These are phyloP conservation scores for Plasmodium gonderi DNA, from an alignment of 169 alveolate genomes.

Conservation along the genomic window DNA sequence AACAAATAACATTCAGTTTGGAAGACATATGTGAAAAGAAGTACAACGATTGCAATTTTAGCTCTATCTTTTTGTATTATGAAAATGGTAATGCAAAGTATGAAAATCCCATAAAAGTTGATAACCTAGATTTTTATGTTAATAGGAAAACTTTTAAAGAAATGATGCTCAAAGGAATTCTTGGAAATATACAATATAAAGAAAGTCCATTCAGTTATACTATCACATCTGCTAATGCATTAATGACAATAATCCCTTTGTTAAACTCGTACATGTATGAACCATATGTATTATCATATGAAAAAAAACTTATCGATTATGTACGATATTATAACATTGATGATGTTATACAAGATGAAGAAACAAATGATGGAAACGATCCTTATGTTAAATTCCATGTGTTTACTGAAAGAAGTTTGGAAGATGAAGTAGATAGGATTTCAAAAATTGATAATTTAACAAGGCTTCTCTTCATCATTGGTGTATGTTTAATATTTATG, in stretches of 20 bases:
- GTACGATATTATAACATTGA: slow-evolving; percentile 42
- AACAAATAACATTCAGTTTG: slow-evolving; percentile 2
- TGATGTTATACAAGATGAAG: slow-evolving; percentile 11
- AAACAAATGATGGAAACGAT: slow-evolving; percentile 18
- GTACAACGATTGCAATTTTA: slow-evolving; percentile 5
- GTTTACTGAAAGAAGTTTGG: slow-evolving; percentile 46
- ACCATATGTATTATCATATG: slow-evolving; percentile 58
- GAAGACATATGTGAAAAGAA: slow-evolving; percentile 47
- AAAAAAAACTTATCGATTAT: slow-evolving; percentile 44
- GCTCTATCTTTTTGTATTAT: slow-evolving; percentile 41
- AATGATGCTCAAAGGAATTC: slow-evolving; percentile 25
- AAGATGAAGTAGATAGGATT: slow-evolving; percentile 64
- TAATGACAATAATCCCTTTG: slow-evolving; percentile 6
- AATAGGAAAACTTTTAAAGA: slow-evolving; percentile 45
- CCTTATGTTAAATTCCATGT: slow-evolving; percentile 33
- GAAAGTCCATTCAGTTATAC: slow-evolving; percentile 2
- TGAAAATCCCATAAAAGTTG: slow-evolving; percentile 28
- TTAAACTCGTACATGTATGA: slow-evolving; percentile 19
- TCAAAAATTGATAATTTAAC: slow-evolving; percentile 52
- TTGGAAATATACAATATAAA: slow-evolving; percentile 39
- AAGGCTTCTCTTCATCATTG: slow-evolving; percentile 30
- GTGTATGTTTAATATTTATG: slow-evolving; percentile 41
- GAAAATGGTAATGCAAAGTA: slow-evolving; percentile 48
- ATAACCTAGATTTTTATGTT: slow-evolving; percentile 50
- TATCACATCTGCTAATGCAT: slow-evolving; percentile 33